phyloP scores from a whole-genome alignment of 2,329 filamentous ascomycete species.

The Xylogone sp. region DNA sequence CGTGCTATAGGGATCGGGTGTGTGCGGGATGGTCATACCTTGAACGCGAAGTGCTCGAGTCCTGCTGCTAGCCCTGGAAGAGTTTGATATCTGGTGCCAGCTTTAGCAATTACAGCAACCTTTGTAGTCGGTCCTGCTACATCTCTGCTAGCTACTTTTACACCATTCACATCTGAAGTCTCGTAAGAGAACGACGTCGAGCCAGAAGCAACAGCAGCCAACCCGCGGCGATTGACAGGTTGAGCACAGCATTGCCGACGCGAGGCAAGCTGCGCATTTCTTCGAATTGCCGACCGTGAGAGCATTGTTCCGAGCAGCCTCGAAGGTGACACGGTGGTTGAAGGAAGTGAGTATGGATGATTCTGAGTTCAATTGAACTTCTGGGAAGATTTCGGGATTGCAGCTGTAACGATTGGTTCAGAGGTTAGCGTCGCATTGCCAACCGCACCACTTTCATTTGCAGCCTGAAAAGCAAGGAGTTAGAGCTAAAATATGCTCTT shows the following conservation, averaged over 20 bases:
- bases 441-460: not conserved
- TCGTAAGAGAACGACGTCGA: constrained; percentile 83
- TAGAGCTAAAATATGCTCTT: not conserved
- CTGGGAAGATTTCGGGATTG: constrained; percentile 13
- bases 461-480: not conserved
- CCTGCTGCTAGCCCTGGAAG: constrained; percentile 86
- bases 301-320: constrained; percentile 57
- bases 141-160: constrained; percentile 93
- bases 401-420: constrained; percentile 1
- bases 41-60: constrained; percentile 95
- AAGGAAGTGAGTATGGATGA: constrained; percentile 13
- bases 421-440: not conserved
- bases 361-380: constrained; percentile 14
- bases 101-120: constrained; percentile 88
- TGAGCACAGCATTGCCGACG: constrained; percentile 55
- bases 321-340: constrained; percentile 6
- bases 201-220: constrained; percentile 60
- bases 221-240: constrained; percentile 52
- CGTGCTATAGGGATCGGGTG: not conserved
- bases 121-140: constrained; percentile 84
- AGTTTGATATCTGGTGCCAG: constrained; percentile 88
- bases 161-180: constrained; percentile 76
- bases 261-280: constrained; percentile 60
- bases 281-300: constrained; percentile 62
- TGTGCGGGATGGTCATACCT: constrained; percentile 46